Evolutionary conservation across 179 eudicot genomes (phyloP).

Genomic region (Nepenthes alata): DNA sequence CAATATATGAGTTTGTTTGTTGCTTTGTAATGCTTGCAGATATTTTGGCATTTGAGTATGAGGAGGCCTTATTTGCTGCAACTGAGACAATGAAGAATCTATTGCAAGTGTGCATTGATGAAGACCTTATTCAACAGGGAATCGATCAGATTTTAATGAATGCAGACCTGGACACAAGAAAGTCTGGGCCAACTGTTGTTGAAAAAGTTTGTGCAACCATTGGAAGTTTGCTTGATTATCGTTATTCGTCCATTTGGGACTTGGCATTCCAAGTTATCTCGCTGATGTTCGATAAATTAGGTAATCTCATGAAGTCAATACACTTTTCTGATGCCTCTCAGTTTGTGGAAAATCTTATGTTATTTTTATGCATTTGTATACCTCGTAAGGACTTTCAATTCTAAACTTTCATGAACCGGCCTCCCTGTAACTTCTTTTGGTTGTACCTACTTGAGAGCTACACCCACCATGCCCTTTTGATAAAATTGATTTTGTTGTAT

Average conservation of each 20-base stretch:
- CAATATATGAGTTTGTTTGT: slow-evolving; percentile 9
- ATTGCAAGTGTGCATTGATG: slow-evolving; percentile 62
- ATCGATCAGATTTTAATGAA: slow-evolving; percentile 26
- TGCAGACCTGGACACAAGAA: slow-evolving; percentile 21
- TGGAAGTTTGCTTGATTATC: slow-evolving; percentile 71
- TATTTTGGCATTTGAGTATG: slow-evolving; percentile 68
- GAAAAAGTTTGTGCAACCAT: slow-evolving; percentile 72
- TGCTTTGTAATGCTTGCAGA: slow-evolving; percentile 34
- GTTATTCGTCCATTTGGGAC: slow-evolving; percentile 63
- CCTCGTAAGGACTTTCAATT: no score
- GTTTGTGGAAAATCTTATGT: background rate
- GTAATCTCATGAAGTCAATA: slow-evolving; percentile 21
- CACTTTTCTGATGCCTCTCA: background rate
- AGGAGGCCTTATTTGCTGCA: slow-evolving; percentile 73
- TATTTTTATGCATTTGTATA: background rate
- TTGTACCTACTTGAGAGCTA: no score
- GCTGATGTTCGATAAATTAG: slow-evolving; percentile 78
- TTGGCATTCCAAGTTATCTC: slow-evolving; percentile 73
- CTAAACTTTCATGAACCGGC: background rate
- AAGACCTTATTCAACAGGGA: slow-evolving; percentile 65
- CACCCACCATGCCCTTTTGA: no score
- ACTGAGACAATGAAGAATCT: slow-evolving; percentile 65
- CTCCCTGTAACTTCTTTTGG: background rate
- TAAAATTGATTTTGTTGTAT: no score
- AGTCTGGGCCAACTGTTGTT: slow-evolving; percentile 52